phyloP scores from a whole-genome alignment of 1,284 basidiomycete species.

The Pascua sp. region DNA sequence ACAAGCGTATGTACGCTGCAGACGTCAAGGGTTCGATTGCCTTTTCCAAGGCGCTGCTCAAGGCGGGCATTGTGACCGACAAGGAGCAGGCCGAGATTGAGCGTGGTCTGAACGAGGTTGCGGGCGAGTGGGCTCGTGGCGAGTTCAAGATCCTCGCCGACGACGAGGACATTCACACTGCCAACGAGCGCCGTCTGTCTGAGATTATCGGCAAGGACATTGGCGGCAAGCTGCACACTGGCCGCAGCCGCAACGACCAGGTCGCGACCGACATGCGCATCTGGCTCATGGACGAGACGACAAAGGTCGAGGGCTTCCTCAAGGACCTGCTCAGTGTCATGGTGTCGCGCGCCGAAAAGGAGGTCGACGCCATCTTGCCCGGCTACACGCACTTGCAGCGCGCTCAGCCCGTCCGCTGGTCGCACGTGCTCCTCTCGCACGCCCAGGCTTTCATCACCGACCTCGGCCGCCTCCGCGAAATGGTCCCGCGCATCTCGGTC shows the following conservation, averaged over 20 bases:
- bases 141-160: constrained; percentile 73
- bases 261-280: constrained; percentile 97
- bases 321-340: constrained; percentile 80
- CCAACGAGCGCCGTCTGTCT: constrained; percentile 89
- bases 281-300: constrained; percentile 83
- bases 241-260: constrained; percentile 93
- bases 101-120: constrained; percentile 72
- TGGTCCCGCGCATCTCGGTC: constrained; percentile 80
- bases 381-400: constrained; percentile 97
- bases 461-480: constrained; percentile 77
- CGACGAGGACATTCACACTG: constrained; percentile 99
- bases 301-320: constrained; percentile 66
- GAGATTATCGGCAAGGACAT: constrained; percentile 83
- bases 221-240: constrained; percentile 92
- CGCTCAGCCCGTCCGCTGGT: constrained; percentile 97
- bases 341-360: constrained; percentile 84
- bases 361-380: constrained; percentile 85
- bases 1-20: constrained; percentile 85
- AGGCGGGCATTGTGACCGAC: constrained; percentile 72
- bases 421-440: constrained; percentile 91
- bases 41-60: constrained; percentile 80
- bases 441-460: constrained; percentile 87
- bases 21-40: constrained; percentile 94
- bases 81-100: constrained; percentile 72
- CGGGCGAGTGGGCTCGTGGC: constrained; percentile 77